These are phyloP conservation scores for Candida sanyaensis DNA, from an alignment of 1,139 yeast genomes.

Conservation along the genomic window DNA sequence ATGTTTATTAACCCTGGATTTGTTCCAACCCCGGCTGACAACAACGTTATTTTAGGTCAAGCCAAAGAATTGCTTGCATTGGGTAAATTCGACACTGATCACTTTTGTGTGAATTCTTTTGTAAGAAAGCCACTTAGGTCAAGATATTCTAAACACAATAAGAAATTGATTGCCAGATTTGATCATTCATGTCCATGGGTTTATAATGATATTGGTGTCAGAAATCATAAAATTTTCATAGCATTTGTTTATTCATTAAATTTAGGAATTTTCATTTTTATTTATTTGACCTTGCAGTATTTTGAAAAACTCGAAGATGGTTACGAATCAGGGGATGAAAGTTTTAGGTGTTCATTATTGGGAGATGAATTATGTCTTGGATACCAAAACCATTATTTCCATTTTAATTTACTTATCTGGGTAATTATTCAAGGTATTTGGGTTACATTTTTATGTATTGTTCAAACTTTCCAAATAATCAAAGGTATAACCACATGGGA, in stretches of 20 bases:
- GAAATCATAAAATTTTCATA: slow-evolving; percentile 82
- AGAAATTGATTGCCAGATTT: slow-evolving; percentile 71
- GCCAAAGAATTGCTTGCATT: slow-evolving; percentile 58
- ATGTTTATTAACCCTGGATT: slow-evolving; percentile 83
- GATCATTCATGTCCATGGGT: slow-evolving; percentile 98
- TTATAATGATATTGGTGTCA: slow-evolving; percentile 84
- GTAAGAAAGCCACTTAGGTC: slow-evolving; percentile 81
- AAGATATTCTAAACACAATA: slow-evolving; percentile 61
- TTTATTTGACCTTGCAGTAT: slow-evolving; percentile 41
- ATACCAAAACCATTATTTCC: slow-evolving; percentile 50
- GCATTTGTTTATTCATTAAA: slow-evolving; percentile 62
- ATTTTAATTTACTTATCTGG: slow-evolving; percentile 60
- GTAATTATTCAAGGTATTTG: slow-evolving; percentile 63
- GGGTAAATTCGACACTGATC: slow-evolving; percentile 72
- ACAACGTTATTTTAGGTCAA: slow-evolving; percentile 48
- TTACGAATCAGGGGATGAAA: slow-evolving; percentile 36
- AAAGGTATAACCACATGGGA: slow-evolving; percentile 84
- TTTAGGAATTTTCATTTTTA: slow-evolving; percentile 49
- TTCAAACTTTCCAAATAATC: slow-evolving; percentile 74
- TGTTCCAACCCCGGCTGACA: slow-evolving; percentile 61
- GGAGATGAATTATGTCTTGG: slow-evolving; percentile 64
- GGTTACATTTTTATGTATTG: slow-evolving; percentile 63
- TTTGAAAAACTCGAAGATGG: slow-evolving; percentile 44
- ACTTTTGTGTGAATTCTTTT: slow-evolving; percentile 76
- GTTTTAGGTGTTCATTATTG: slow-evolving; percentile 39